Evolutionary conservation across 352 stramenopile genomes (phyloP).

Genomic region (Phytophthora cactorum): DNA sequence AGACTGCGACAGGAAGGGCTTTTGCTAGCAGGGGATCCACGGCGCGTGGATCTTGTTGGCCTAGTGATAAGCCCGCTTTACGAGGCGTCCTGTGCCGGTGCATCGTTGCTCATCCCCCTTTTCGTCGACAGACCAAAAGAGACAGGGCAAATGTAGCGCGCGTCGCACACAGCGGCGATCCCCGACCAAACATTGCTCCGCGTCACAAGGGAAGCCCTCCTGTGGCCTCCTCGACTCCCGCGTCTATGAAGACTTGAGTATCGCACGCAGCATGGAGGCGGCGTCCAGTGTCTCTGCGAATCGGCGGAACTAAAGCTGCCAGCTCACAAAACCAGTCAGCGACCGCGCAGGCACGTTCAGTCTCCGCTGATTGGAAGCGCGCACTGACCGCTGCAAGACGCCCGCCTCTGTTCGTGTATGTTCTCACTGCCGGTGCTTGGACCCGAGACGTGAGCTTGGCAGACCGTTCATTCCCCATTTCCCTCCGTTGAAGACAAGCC

Average conservation of each 20-base stretch:
- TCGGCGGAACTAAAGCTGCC: conserved; percentile 20
- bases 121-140: too few species aligned
- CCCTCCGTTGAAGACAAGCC: conserved; percentile 21
- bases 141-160: too few species aligned
- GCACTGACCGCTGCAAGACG: conserved; percentile 4
- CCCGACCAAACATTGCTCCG: not conserved
- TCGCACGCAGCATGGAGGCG: conserved; percentile 30
- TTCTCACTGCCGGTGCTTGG: not conserved
- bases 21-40: not conserved
- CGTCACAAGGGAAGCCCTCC: conserved; percentile 16
- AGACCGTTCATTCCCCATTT: conserved; percentile 23
- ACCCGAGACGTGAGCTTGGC: not conserved
- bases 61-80: too few species aligned
- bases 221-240: conserved; percentile 6
- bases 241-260: conserved; percentile 18
- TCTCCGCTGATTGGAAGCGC: conserved; percentile 31
- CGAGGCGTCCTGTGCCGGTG: too few species aligned
- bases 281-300: conserved; percentile 21
- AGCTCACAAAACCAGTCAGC: conserved; percentile 27
- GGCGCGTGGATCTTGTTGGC: too few species aligned
- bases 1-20: not conserved
- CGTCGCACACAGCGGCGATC: too few species aligned
- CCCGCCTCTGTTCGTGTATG: conserved; percentile 20
- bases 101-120: too few species aligned
- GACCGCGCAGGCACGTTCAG: conserved; percentile 23